Conservation (phyloP, 2,329 filamentous ascomycete species). For the Pseudogymnoascus sp. region DNA sequence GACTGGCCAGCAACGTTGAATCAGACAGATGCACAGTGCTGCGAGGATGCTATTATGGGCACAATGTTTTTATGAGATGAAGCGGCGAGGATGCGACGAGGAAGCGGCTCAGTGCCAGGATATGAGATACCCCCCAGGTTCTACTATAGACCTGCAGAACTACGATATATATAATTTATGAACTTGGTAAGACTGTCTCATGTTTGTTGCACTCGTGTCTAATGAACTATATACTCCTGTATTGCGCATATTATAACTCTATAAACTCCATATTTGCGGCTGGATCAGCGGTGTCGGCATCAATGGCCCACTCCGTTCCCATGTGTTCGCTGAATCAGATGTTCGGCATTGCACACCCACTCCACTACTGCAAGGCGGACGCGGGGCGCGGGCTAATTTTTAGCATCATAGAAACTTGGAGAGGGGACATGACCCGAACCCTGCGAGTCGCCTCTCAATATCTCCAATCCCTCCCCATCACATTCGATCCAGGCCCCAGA, state of each 20-base stretch:
- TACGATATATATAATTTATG: not conserved
- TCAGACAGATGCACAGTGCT: not conserved
- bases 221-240: not conserved
- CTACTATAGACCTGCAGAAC: not conserved
- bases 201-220: not conserved
- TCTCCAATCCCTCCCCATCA: not conserved
- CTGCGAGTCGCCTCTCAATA: not conserved
- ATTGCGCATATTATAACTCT: not conserved
- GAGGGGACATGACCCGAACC: conserved; percentile 4
- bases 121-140: not conserved
- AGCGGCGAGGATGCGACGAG: not conserved
- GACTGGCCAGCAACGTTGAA: not conserved
- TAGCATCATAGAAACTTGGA: conserved; percentile 8
- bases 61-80: not conserved
- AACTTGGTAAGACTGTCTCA: not conserved
- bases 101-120: not conserved
- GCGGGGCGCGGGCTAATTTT: conserved; percentile 3
- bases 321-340: conserved; percentile 6
- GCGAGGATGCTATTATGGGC: not conserved
- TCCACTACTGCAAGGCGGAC: conserved; percentile 3
- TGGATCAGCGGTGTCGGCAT: not conserved
- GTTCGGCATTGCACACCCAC: conserved; percentile 6
- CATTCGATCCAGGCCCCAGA: not conserved
- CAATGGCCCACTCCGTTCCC: not conserved
- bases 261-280: not conserved